These are phyloP conservation scores for Venturia asperata DNA, from an alignment of 2,329 filamentous ascomycete genomes.

Conservation along the genomic window DNA sequence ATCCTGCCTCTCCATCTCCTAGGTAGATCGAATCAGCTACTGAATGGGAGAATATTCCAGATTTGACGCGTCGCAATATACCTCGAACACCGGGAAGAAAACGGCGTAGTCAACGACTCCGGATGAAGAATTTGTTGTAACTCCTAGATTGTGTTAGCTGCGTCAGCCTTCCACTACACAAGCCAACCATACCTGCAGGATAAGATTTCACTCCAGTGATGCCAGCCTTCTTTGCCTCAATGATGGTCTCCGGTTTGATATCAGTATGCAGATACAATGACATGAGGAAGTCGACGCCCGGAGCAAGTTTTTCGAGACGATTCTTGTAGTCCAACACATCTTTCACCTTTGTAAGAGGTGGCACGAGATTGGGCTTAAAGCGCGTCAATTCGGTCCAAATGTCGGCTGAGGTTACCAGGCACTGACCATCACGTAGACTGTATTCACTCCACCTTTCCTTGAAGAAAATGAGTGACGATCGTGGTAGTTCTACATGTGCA, in stretches of 20 bases:
- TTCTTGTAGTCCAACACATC: slow-evolving; percentile 42
- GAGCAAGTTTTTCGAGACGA: slow-evolving; percentile 39
- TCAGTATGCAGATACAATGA: slow-evolving; percentile 44
- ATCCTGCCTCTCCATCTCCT: slow-evolving; percentile 76
- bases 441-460: slow-evolving; percentile 43
- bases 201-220: slow-evolving; percentile 69
- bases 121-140: slow-evolving; percentile 54
- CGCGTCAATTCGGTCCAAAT: slow-evolving; percentile 14
- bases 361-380: slow-evolving; percentile 43
- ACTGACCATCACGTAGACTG: slow-evolving; percentile 48
- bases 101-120: slow-evolving; percentile 63
- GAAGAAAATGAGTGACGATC: background rate
- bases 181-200: slow-evolving; percentile 36
- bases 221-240: slow-evolving; percentile 64
- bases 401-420: background rate
- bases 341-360: slow-evolving; percentile 43
- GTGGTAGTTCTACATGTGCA: background rate
- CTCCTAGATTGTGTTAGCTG: slow-evolving; percentile 23
- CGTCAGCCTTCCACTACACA: slow-evolving; percentile 27
- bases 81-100: slow-evolving; percentile 69
- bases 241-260: slow-evolving; percentile 51
- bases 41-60: background rate
- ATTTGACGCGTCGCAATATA: background rate
- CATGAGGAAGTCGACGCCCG: slow-evolving; percentile 45
- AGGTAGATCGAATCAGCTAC: background rate